These are phyloP conservation scores for Ashbya aceris DNA, from an alignment of 1,139 yeast genomes.

Conservation along the genomic window DNA sequence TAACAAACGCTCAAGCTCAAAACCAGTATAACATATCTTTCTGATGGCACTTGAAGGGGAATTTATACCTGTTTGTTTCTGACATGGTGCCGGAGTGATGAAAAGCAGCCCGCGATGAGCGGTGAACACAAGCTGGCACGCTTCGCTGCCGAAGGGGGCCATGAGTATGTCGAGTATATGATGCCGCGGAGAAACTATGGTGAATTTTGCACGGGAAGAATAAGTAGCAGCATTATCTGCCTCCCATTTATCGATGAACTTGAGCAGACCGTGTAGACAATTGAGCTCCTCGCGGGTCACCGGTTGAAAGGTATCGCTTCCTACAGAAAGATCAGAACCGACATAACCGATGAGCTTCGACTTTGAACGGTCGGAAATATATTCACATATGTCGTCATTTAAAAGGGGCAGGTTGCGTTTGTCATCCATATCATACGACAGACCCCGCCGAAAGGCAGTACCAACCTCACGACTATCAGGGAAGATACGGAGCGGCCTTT, in stretches of 20 bases:
- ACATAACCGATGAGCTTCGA: conserved; percentile 8
- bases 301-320: conserved; percentile 15
- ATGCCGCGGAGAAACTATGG: conserved; percentile 25
- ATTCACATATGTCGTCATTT: conserved; percentile 6
- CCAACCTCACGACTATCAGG: not conserved
- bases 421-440: not conserved
- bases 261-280: conserved; percentile 16
- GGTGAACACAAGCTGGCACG: conserved; percentile 13
- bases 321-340: conserved; percentile 18
- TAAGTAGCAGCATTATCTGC: conserved; percentile 5
- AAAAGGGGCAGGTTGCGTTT: conserved; percentile 3
- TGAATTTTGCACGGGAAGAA: conserved; percentile 10
- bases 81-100: conserved; percentile 13
- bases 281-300: conserved; percentile 17
- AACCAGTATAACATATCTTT: conserved; percentile 25
- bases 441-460: not conserved
- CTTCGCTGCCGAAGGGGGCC: conserved; percentile 17
- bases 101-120: conserved; percentile 14
- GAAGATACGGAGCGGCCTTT: not conserved
- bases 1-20: conserved; percentile 25
- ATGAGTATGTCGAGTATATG: conserved; percentile 23
- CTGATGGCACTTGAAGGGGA: conserved; percentile 10
- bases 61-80: conserved; percentile 3
- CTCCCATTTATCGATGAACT: conserved; percentile 14
- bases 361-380: not conserved